phyloP scores from a whole-genome alignment of 495 filamentous ascomycete genomes.

The Astrocystis sublimbata region DNA sequence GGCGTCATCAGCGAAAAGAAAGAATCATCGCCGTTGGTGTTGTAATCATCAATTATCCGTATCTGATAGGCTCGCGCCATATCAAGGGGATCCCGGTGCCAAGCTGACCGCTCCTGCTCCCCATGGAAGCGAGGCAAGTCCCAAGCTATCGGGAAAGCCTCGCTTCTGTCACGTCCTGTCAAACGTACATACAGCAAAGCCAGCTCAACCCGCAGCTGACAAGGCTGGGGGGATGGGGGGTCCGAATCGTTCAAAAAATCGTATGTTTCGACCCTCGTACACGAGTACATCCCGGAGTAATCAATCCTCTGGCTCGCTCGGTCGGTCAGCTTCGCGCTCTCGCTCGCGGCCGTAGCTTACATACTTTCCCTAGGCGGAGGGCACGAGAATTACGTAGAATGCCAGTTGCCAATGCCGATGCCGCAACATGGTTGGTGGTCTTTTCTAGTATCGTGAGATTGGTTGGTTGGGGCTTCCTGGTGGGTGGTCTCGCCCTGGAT shows the following conservation, averaged over 20 bases:
- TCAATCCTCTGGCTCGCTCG: too few relatives aligned
- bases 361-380: too few relatives aligned
- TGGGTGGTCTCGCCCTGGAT: neutral
- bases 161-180: too few relatives aligned
- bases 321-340: too few relatives aligned
- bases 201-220: too few relatives aligned
- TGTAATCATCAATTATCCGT: neutral
- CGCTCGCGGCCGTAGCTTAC: neutral
- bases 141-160: neutral
- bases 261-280: constrained; percentile 1
- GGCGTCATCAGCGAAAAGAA: neutral
- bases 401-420: too few relatives aligned
- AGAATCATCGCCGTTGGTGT: neutral
- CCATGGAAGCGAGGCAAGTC: too few relatives aligned
- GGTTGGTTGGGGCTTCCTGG: too few relatives aligned
- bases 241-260: too few relatives aligned
- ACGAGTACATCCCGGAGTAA: constrained; percentile 10
- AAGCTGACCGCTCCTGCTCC: constrained; percentile 4
- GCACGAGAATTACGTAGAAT: too few relatives aligned
- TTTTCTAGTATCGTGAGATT: neutral
- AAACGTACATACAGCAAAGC: neutral
- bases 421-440: too few relatives aligned
- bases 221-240: too few relatives aligned
- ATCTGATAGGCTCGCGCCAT: neutral
- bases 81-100: neutral